Base-by-base conservation (phyloP, 192 early-diverging fungal species). In the Polychytrium aggregatum region DNA sequence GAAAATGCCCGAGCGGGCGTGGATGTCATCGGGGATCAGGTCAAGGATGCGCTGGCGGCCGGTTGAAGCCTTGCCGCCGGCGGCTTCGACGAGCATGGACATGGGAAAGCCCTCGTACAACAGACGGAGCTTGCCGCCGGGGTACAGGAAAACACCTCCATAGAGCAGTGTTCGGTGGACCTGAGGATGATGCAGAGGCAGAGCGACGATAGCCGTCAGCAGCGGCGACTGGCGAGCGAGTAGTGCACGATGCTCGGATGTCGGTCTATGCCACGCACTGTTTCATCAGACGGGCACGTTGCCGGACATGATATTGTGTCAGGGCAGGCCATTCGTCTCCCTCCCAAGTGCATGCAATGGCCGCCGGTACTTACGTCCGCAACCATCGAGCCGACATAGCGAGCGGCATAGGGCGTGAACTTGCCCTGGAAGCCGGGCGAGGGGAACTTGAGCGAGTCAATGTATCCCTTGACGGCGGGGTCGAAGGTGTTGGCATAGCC, bases 61-160 rank as follows among this genome's bases (percentile, higher is more conserved):
- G 13, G 86, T 94, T 21, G 76, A 79, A 10, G 95, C 85, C 54
- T 82, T 85, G 41, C 95, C 95, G 37, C 95, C 95, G n/a, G 90
- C 90, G 57, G 93, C 84, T 63, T 98, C 95, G 38, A 88, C 69
- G 37, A 98, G 64, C 50, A 82, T 86, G 0, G 90, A 82, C 95
- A 98, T 98, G n/a, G 92, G 95, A 76, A 94, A 98, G 61, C 88
- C 87, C 72, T 98, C 95, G 68, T 98, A 98, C 39, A 98, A 71
- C 38, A 98, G 78, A 53, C 95, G 79, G 50, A 98, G 84, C 65
- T 98, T 98, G 62, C 86, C 90, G 14, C 76, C 79, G 1, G 88
- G 88, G 61, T 94, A 90, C 50, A 85, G 74, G 72, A 90, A 92
- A 45, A 90, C 76, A n/a, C 86, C 88, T 75, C 87, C 86, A 43